Conservation (phyloP, 2,329 filamentous ascomycete genomes). For the Xylaria arbuscula region DNA sequence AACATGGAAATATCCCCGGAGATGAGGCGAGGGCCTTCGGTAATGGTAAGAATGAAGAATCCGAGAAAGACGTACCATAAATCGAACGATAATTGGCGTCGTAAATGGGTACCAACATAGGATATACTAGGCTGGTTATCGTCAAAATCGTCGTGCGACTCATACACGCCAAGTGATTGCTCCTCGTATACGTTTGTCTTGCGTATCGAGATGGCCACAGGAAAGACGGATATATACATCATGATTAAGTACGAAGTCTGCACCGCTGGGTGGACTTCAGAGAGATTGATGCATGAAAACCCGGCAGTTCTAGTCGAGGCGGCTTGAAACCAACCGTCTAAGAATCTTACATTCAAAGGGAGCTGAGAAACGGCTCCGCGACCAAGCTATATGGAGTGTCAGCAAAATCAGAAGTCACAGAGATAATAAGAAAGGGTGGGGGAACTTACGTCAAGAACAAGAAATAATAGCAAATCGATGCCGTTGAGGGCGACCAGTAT, state of each 20-base stretch:
- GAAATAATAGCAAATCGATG: conserved; percentile 88
- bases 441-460: conserved; percentile 83
- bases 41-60: conserved; percentile 90
- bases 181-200: conserved; percentile 98
- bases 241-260: conserved; percentile 96
- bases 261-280: conserved; percentile 85
- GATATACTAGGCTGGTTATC: conserved; percentile 72
- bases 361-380: conserved; percentile 74
- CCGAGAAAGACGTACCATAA: conserved; percentile 97
- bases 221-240: conserved; percentile 99
- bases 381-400: conserved; percentile 67
- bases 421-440: not conserved
- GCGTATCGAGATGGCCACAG: conserved; percentile 94
- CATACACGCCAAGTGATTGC: conserved; percentile 81
- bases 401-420: conserved; percentile 9
- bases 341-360: conserved; percentile 77
- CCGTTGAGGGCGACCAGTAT: conserved; percentile 85
- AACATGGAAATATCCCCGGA: conserved; percentile 74
- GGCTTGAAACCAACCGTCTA: conserved; percentile 92
- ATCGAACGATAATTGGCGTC: conserved; percentile 94
- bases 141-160: conserved; percentile 60
- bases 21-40: conserved; percentile 79
- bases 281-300: conserved; percentile 83
- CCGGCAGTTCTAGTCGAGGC: conserved; percentile 90
- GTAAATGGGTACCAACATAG: conserved; percentile 91